These are phyloP conservation scores for Tolypocladium ovalisporum DNA, from an alignment of 2,329 filamentous ascomycete genomes.

Conservation along the genomic window DNA sequence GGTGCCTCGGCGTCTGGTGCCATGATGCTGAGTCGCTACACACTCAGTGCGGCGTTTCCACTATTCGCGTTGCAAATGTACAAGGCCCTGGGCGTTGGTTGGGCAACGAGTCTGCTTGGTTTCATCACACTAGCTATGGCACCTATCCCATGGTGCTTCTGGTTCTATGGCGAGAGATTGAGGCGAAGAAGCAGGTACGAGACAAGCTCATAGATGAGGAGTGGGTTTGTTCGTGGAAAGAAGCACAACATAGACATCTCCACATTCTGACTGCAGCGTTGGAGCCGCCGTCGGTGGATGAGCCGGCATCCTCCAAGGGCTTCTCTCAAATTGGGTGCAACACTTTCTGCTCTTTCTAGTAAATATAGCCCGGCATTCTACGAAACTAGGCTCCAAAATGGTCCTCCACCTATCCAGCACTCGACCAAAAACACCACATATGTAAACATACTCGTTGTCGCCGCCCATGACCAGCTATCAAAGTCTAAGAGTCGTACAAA, in stretches of 20 bases:
- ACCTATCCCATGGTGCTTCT: constrained; percentile 23
- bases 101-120: constrained; percentile 31
- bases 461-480: neutral
- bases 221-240: neutral
- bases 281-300: no score
- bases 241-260: neutral
- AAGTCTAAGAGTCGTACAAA: neutral
- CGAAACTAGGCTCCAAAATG: neutral
- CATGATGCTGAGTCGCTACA: constrained; percentile 27
- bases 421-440: neutral
- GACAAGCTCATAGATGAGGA: constrained; percentile 8
- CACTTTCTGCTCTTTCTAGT: no score
- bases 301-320: no score
- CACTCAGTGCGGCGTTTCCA: constrained; percentile 50
- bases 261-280: neutral
- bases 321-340: no score
- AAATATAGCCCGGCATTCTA: neutral
- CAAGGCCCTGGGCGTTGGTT: constrained; percentile 25
- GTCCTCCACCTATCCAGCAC: neutral
- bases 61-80: constrained; percentile 26
- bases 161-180: constrained; percentile 11
- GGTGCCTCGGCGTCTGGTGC: constrained; percentile 15
- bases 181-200: constrained; percentile 14
- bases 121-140: constrained; percentile 26
- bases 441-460: neutral